A percentile compares a stretch with the other conserved stretches of the same genome.
Evolutionary conservation across 2,329 filamentous ascomycete genomes (phyloP).

Genomic region (Cryphonectria parasitica): DNA sequence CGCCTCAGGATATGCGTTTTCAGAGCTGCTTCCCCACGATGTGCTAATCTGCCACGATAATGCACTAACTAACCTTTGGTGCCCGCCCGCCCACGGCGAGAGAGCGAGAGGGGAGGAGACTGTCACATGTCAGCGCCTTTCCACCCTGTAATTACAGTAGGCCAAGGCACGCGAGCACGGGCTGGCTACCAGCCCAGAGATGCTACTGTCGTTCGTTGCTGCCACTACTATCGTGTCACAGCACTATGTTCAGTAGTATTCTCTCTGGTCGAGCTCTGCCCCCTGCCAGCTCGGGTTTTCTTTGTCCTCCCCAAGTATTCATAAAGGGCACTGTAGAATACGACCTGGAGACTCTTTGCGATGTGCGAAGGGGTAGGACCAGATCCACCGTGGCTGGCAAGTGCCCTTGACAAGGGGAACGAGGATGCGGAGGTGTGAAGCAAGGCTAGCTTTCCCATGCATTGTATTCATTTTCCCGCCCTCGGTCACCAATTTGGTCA

Average conservation of each 20-base stretch:
- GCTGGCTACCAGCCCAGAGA: not conserved
- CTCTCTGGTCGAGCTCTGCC: not conserved
- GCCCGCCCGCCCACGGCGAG: not conserved
- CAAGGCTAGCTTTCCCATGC: not conserved
- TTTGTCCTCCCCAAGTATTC: not conserved
- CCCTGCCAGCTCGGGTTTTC: not conserved
- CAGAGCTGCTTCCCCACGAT: not conserved
- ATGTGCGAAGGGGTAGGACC: not conserved
- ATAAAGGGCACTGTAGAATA: not conserved
- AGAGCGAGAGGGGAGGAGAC: not conserved
- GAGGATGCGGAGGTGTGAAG: not conserved
- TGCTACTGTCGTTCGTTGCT: not conserved
- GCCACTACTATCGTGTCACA: not conserved
- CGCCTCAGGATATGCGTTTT: not conserved
- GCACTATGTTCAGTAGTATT: too few relatives aligned
- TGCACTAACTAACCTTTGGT: not conserved
- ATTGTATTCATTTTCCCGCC: not conserved
- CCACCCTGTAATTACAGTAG: not conserved
- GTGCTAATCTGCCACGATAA: not conserved
- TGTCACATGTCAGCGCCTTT: slow-evolving; percentile 8
- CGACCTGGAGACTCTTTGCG: not conserved
- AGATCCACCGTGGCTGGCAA: not conserved
- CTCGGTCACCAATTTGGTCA: slow-evolving; percentile 1
- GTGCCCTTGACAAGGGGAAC: not conserved
- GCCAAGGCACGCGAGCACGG: not conserved